Evolutionary conservation across 164 flowering plant genomes (phyloP).

Genomic region (Nelumbo lutea): DNA sequence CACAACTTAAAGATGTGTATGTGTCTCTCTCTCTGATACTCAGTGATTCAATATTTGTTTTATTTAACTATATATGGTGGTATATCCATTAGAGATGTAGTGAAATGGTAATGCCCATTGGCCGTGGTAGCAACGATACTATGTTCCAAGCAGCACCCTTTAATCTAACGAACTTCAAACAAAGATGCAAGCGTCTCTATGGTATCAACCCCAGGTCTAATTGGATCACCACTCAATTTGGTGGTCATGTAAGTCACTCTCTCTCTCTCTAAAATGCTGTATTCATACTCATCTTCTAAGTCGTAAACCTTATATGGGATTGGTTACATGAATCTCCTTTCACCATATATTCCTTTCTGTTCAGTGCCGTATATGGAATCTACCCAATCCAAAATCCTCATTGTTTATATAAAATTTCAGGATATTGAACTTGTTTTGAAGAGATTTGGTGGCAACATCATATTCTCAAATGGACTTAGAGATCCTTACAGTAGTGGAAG

Average conservation of each 20-base stretch:
- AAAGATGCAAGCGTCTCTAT: constrained; percentile 24
- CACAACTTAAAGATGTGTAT: too few species aligned
- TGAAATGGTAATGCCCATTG: constrained; percentile 60
- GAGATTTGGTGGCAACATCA: constrained; percentile 41
- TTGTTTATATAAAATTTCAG: constrained; percentile 16
- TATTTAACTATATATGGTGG: too few species aligned
- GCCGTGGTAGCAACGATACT: constrained; percentile 31
- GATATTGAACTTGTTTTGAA: constrained; percentile 27
- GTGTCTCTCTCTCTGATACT: too few species aligned
- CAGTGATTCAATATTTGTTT: too few species aligned
- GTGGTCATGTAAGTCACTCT: constrained; percentile 46
- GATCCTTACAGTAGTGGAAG: constrained; percentile 49
- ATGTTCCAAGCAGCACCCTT: constrained; percentile 46
- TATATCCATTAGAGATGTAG: constrained; percentile 37
- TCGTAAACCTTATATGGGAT: too few species aligned
- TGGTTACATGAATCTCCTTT: neutral
- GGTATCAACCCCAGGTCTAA: constrained; percentile 58
- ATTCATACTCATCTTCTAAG: neutral
- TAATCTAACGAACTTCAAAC: constrained; percentile 19
- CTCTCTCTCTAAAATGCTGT: neutral
- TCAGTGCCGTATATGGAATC: too few species aligned
- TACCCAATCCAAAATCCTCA: too few species aligned
- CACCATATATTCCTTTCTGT: too few species aligned
- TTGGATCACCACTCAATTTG: constrained; percentile 61
- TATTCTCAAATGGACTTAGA: constrained; percentile 43